Evolutionary conservation across 345 rosid genomes (phyloP), one percentile per base, ranked within the genome.

Genomic region (Salix dunnii): DNA sequence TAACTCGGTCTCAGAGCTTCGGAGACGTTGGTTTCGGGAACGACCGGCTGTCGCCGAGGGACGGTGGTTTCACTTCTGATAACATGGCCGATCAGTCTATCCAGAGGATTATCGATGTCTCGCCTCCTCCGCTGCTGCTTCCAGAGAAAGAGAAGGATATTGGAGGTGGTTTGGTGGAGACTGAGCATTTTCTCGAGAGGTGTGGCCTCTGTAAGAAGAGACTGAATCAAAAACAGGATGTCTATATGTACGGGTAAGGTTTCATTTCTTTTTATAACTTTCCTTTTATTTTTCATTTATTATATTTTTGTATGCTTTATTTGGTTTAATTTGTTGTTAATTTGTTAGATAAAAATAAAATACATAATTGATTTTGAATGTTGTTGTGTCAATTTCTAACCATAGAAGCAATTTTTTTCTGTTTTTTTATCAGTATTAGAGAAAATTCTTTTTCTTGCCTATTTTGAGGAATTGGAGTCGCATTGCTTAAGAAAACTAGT

Each of bases 221-320:
- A 71, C 55, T 83, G 72, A 46, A 20, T 36, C 76, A 74, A 36
- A 21, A 42, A 11, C 75, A 81, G 31, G 76, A 79, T 51, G 68
- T 75, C 33, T 88, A 74, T 74, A 84, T 86, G 91, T 84, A 72
- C 28, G 85, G 86, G 89, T 88, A 76, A 20, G 84, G 35, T 31
- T 49, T 58, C 30, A 17, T 68, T 23, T 31, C 43, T 31, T 1
- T 27, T 33, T 11, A 12, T 20, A 68, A 58, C 53, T 7, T 35
- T 33, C 21, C 27, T 27, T 25, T 17, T 14, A n/a, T 60, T 42
- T 6, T 5, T 40, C 61, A 49, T 0, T 49, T 49, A 49, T 49
- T 18, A 18, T 18, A 18, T 6, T 49, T 49, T 40, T 40, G 36
- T 53, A 10, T 33, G 7, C 5, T 6, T 42, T 36, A 33, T 53